Conservation (phyloP, 176 grass and related monocot genomes). For the Phoenix dactylifera region DNA sequence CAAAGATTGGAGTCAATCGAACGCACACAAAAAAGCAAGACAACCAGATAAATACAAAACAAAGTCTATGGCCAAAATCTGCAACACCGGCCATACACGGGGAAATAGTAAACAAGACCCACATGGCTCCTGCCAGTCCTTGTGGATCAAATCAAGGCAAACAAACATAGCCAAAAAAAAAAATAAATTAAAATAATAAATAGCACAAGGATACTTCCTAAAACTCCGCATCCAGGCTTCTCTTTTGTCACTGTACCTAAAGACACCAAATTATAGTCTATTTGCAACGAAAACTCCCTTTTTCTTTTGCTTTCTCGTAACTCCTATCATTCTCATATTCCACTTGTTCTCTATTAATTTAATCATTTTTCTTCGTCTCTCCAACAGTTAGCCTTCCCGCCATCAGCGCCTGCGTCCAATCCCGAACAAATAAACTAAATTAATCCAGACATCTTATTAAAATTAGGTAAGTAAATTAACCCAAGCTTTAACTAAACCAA, state of each 20-base stretch:
- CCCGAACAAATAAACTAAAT: no score
- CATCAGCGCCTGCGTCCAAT: conserved; percentile 4
- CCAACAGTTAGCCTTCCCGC: conserved; percentile 7
- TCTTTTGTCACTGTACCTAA: conserved; percentile 41
- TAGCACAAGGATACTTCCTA: conserved; percentile 76
- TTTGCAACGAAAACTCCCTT: background rate
- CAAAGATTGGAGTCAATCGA: no score
- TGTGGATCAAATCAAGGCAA: background rate
- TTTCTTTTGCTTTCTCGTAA: background rate
- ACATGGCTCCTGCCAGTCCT: no score
- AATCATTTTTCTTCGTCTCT: background rate
- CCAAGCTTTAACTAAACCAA: no score
- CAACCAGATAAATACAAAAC: conserved; percentile 2
- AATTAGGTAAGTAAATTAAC: no score
- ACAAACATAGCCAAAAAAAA: background rate
- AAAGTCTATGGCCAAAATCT: background rate
- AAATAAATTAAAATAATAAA: conserved; percentile 21
- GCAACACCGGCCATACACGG: no score
- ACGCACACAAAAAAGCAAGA: background rate
- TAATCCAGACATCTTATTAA: no score
- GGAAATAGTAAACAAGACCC: no score
- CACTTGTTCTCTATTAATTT: conserved; percentile 19
- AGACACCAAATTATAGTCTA: background rate
- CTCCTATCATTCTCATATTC: background rate
- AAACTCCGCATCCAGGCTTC: conserved; percentile 87